Percentiles rank a stretch among this genome's conserved stretches.
phyloP scores from a whole-genome alignment of 116 monocot species.

The Cymodocea nodosa region DNA sequence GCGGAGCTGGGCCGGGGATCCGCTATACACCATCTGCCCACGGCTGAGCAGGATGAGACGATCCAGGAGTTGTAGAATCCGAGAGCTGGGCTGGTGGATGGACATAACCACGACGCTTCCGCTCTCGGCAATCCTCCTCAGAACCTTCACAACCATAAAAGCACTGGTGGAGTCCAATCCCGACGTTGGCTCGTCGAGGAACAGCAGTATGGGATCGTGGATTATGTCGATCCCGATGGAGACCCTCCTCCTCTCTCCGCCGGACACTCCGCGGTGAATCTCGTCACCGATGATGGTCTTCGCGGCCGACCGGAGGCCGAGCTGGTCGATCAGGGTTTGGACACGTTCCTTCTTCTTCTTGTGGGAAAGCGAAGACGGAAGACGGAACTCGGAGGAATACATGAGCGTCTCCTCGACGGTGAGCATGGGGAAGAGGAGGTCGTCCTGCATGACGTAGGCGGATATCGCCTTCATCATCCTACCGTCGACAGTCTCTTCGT shows the following conservation, averaged over 20 bases:
- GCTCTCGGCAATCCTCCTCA: conserved; percentile 43
- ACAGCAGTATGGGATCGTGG: conserved; percentile 75
- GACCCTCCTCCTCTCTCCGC: conserved; percentile 69
- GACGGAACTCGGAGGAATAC: conserved; percentile 82
- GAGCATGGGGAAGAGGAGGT: conserved; percentile 83
- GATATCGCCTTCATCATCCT: conserved; percentile 48
- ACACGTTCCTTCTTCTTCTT: conserved; percentile 52
- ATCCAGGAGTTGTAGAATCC: conserved; percentile 66
- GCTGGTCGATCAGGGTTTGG: conserved; percentile 65
- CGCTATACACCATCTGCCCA: conserved; percentile 60
- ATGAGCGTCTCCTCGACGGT: conserved; percentile 84
- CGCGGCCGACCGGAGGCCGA: conserved; percentile 60
- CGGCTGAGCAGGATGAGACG: conserved; percentile 60
- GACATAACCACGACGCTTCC: conserved; percentile 75
- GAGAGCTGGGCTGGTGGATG: conserved; percentile 72
- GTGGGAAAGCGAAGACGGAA: conserved; percentile 39
- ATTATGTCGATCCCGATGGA: conserved; percentile 82
- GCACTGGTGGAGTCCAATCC: conserved; percentile 85
- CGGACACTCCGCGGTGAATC: conserved; percentile 74
- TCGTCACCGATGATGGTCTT: conserved; percentile 84
- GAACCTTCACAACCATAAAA: conserved; percentile 66
- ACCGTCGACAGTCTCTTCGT: conserved; percentile 34
- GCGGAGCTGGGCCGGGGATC: conserved; percentile 31
- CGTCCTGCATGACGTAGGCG: conserved; percentile 89
- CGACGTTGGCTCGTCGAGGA: conserved; percentile 89